Evolutionary conservation across 2,329 filamentous ascomycete genomes (phyloP).

Genomic region (Oidium heveae): DNA sequence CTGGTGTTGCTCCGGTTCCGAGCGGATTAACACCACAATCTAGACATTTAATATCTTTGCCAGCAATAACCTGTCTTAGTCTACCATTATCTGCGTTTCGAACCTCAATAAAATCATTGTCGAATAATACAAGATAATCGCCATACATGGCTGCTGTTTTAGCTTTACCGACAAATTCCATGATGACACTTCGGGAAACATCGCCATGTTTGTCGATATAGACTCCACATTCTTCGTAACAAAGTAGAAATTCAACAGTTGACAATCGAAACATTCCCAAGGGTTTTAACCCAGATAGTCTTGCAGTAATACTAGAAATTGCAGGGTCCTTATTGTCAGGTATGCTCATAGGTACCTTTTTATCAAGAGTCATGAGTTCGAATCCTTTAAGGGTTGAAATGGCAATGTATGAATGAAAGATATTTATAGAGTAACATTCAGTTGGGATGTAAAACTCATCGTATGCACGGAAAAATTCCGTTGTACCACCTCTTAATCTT

Average conservation of each 20-base stretch:
- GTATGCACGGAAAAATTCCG: conserved; percentile 92
- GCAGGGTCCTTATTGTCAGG: conserved; percentile 60
- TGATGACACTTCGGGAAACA: conserved; percentile 76
- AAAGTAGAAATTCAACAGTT: conserved; percentile 75
- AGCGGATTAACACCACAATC: conserved; percentile 44
- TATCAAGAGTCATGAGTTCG: conserved; percentile 88
- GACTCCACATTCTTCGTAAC: conserved; percentile 87
- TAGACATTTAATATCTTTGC: conserved; percentile 67
- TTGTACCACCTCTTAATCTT: conserved; percentile 36
- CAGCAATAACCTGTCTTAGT: conserved; percentile 78
- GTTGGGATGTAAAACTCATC: conserved; percentile 97
- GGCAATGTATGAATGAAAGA: conserved; percentile 85
- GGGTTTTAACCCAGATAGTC: conserved; percentile 61
- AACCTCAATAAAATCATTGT: conserved; percentile 90
- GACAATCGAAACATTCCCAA: conserved; percentile 92
- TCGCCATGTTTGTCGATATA: conserved; percentile 98
- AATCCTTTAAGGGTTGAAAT: conserved; percentile 81
- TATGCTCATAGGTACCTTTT: conserved; percentile 85
- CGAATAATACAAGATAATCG: conserved; percentile 78
- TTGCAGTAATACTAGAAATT: conserved; percentile 62
- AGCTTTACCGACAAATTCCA: conserved; percentile 95
- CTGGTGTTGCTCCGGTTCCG: conserved; percentile 24
- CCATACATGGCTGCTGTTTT: conserved; percentile 71
- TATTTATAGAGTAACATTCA: conserved; percentile 83
- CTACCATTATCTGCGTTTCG: conserved; percentile 90